These are phyloP conservation scores for Phytophthora sojae DNA, from an alignment of 352 stramenopile species.

Conservation along the genomic window DNA sequence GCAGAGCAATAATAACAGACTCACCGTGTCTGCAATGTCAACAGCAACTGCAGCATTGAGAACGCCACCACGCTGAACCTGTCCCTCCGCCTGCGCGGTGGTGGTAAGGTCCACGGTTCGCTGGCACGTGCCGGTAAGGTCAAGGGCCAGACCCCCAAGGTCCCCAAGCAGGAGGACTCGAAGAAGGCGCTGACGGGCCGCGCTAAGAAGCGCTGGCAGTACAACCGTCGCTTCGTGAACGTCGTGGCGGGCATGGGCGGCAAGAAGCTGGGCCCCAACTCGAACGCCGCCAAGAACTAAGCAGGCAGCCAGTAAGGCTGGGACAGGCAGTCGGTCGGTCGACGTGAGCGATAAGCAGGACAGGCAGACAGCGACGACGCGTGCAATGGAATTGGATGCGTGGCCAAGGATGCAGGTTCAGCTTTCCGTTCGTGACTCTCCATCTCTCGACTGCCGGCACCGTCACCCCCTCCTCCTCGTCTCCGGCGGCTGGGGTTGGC, in stretches of 20 bases:
- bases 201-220: slow-evolving; percentile 99
- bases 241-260: slow-evolving; percentile 97
- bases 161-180: slow-evolving; percentile 98
- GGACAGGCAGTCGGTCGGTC: slow-evolving; percentile 5
- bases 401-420: slow-evolving; percentile 23
- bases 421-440: not conserved
- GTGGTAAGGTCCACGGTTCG: slow-evolving; percentile 99
- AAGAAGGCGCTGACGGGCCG: slow-evolving; percentile 98
- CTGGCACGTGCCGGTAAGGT: slow-evolving; percentile 99
- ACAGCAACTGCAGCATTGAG: slow-evolving; percentile 98
- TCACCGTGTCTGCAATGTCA: slow-evolving; percentile 11
- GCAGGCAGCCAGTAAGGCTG: slow-evolving; percentile 22
- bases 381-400: slow-evolving; percentile 7
- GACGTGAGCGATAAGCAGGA: not conserved
- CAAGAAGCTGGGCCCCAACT: slow-evolving; percentile 99
- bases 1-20: not conserved
- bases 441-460: slow-evolving; percentile 19
- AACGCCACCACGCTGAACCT: slow-evolving; percentile 98
- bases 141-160: slow-evolving; percentile 99
- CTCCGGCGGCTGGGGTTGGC: not conserved
- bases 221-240: slow-evolving; percentile 99
- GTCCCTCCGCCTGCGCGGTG: slow-evolving; percentile 94
- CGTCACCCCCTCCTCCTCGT: not conserved
- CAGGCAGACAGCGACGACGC: not conserved
- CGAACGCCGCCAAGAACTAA: slow-evolving; percentile 96